Base-by-base conservation (phyloP, 495 filamentous ascomycete genomes). In the Aspergillus bridgeri region DNA sequence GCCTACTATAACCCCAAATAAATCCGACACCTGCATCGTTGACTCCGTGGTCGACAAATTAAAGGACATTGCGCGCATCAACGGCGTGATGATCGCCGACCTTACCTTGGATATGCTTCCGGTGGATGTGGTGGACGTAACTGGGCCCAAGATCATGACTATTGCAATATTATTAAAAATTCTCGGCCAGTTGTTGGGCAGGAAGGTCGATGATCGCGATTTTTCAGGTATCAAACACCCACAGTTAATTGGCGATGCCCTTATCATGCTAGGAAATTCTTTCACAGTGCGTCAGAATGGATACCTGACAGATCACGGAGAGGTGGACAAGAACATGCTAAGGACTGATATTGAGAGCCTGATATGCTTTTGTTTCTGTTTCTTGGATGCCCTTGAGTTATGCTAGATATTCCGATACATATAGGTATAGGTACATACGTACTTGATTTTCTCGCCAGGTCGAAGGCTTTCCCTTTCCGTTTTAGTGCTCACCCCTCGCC, bases 41-140 rank as follows among this genome's bases (percentile, higher is more conserved):
- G 25, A 27, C 25, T 27, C 25, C 7, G 25, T 27, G 3, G 25
- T 27, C 7, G 7, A 27, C 25, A 27, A 27, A 27, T 27, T 27
- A 27, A 27, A 27, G 7, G 25, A 27, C 4, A 7, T 27, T 7
- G 25, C 25, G 3, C 25, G 7, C 4, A 7, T 7, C 25, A 27
- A 27, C 7, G 42, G 42, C 42, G 42, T 45, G 4, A 20, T 3
- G 3, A 13, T 45, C 42, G 3, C 18, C 6, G n/a, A 29, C 3
- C 3, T 55, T 17, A 63, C 58, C 0, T 23, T 69, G 20, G 65
- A 69, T 7, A 63, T 67, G 64, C 48, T 71, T 5, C 46, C 58
- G 8, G 21, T 42, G 0, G 73, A 76, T 52, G 74, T 77, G 27
- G 65, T 77, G n/a, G 62, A 75, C 50, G 69, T 69, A n/a, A 77